These are phyloP conservation scores for Inonotus obliquus DNA, from an alignment of 1,284 basidiomycete species.

Conservation along the genomic window DNA sequence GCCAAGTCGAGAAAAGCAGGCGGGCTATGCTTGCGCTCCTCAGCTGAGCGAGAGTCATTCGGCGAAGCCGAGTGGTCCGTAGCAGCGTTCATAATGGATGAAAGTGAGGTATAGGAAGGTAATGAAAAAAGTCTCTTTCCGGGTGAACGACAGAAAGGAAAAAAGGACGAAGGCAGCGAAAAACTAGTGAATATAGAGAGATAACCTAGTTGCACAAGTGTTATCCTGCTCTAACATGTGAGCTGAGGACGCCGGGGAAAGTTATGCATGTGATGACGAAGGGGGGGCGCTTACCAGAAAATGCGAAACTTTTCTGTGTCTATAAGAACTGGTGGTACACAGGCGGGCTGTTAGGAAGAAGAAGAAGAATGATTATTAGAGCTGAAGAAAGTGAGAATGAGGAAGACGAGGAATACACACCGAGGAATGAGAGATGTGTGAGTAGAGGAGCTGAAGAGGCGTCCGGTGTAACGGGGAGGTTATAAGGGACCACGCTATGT, in stretches of 20 bases:
- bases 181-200: conserved; percentile 51
- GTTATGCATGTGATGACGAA: conserved; percentile 14
- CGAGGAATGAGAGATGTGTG: conserved; percentile 4
- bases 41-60: conserved; percentile 63
- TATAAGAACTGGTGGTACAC: conserved; percentile 75
- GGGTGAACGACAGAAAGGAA: conserved; percentile 52
- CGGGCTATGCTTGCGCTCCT: conserved; percentile 76
- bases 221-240: conserved; percentile 38
- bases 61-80: conserved; percentile 64
- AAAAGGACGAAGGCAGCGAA: conserved; percentile 31
- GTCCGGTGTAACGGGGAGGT: not conserved
- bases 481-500: not conserved
- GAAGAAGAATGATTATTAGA: conserved; percentile 21
- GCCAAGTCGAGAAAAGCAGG: conserved; percentile 87
- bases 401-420: conserved; percentile 4
- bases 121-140: conserved; percentile 46
- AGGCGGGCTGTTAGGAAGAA: conserved; percentile 32
- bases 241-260: conserved; percentile 17
- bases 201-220: conserved; percentile 64
- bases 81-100: conserved; percentile 58
- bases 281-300: conserved; percentile 46
- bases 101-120: conserved; percentile 26
- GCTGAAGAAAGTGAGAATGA: conserved; percentile 22
- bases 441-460: conserved; percentile 4
- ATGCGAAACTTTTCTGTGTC: conserved; percentile 60